Evolutionary conservation across 345 rosid genomes (phyloP).

Genomic region (Populus tremula): DNA sequence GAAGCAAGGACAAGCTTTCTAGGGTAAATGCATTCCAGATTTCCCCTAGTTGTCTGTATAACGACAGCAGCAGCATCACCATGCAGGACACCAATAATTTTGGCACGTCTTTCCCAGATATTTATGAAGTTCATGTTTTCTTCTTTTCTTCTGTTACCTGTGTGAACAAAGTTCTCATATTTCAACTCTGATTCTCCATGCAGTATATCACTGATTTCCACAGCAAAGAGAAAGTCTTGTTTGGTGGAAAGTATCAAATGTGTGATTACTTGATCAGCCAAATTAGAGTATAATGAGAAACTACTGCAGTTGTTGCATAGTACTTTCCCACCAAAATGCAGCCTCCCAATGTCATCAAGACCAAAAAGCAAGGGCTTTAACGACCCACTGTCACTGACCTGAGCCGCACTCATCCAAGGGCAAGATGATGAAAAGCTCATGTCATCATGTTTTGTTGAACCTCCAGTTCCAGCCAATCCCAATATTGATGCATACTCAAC

Average conservation of each 20-base stretch:
- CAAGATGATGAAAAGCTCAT: conserved; percentile 56
- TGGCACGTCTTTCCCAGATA: conserved; percentile 93
- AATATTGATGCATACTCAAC: conserved; percentile 46
- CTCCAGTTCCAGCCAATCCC: conserved; percentile 37
- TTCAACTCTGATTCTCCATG: conserved; percentile 53
- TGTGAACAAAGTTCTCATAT: conserved; percentile 47
- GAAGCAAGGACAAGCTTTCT: conserved; percentile 86
- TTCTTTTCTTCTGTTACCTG: conserved; percentile 49
- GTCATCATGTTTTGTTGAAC: conserved; percentile 33
- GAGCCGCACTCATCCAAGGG: conserved; percentile 68
- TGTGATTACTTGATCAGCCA: conserved; percentile 59
- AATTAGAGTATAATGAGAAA: conserved; percentile 79
- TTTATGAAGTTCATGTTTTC: conserved; percentile 58
- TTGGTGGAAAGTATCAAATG: conserved; percentile 83
- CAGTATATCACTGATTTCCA: conserved; percentile 64
- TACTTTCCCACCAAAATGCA: conserved; percentile 56
- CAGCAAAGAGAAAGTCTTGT: conserved; percentile 79
- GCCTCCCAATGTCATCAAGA: conserved; percentile 78
- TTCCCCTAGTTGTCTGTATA: conserved; percentile 81
- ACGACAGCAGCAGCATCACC: conserved; percentile 89
- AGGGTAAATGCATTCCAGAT: conserved; percentile 83
- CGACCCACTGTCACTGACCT: conserved; percentile 36
- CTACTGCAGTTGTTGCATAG: conserved; percentile 83
- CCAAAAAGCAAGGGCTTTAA: conserved; percentile 66
- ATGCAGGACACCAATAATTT: conserved; percentile 76